Conservation (phyloP, 768 basidiomycete genomes). For the Tubosaeta sp. region DNA sequence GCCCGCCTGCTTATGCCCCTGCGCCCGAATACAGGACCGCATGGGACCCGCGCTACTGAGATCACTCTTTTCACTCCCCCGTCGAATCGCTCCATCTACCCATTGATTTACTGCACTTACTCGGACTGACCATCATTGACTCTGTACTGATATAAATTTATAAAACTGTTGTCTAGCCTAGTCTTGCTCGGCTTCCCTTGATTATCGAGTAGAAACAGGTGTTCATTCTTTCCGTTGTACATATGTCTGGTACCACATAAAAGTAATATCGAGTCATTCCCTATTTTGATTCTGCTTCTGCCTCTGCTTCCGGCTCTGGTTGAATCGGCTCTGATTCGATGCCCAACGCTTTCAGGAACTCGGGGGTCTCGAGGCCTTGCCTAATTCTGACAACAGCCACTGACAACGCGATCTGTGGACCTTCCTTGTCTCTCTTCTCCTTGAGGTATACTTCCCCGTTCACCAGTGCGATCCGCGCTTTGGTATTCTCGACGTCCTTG, state of each 20-base stretch:
- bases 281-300: no score
- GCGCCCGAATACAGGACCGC: slow-evolving; percentile 21
- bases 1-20: slow-evolving; percentile 12
- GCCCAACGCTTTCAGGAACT: slow-evolving; percentile 32
- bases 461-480: slow-evolving; percentile 49
- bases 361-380: slow-evolving; percentile 47
- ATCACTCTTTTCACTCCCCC: neutral
- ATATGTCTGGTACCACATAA: neutral
- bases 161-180: neutral
- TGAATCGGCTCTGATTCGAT: neutral
- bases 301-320: no score
- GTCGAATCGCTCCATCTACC: neutral
- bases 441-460: slow-evolving; percentile 56
- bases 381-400: slow-evolving; percentile 10
- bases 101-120: no score
- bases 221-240: neutral
- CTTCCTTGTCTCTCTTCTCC: slow-evolving; percentile 26
- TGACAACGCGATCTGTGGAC: slow-evolving; percentile 17
- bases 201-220: neutral
- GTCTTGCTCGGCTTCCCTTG: neutral
- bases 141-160: neutral
- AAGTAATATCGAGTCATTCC: neutral
- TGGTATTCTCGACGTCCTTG: slow-evolving; percentile 37
- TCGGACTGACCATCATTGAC: neutral
- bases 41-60: slow-evolving; percentile 22